Base-by-base conservation (phyloP, 2,329 filamentous ascomycete genomes). In the Trichoderma pleuroti region DNA sequence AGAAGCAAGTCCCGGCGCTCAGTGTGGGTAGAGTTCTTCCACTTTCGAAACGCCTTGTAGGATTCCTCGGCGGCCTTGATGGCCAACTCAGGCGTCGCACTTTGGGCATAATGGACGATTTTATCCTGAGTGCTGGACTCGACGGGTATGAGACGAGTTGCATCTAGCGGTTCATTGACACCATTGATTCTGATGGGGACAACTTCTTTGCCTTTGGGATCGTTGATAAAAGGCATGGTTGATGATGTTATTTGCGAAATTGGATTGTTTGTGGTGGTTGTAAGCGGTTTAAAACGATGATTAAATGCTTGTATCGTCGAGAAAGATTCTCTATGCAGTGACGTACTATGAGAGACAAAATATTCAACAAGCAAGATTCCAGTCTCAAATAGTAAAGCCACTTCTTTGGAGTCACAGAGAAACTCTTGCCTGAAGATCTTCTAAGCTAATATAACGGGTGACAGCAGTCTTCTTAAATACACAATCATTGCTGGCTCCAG, bases 1-100 rank as follows among this genome's bases (percentile, higher is more conserved):
- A 91, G 82, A 71, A 97, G 85, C 73, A 96, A 88, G 73, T 91
- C 87, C 42, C 92, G 88, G 42, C 92, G 90, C 24, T 84, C 77
- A 36, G 82, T 77, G 1, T 89, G 87, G 61, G 88, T 89, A 3
- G 86, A 87, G 73, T 86, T 87, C 56, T 86, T 85, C 93, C 93
- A 97, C 71, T 85, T 80, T 52, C 86, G 86, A 79, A 93, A 91
- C 1, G 93, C 92, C 16, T 84, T 82, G 24, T 89, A 82, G 1
- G 92, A 92, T 5, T 84, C 80, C n/a, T 79, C 74, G 68, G 84
- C 80, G 9, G 89, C 86, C 11, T 82, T 80, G 21, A 86, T 81
- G 36, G 90, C 90, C 72, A 87, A 83, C 2, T 83, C 80, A 59
- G 87, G 86, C 42, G 85, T 82, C 3, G 89, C 88, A 7, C 49